Evolutionary conservation across 2,329 filamentous ascomycete species (phyloP), one percentile per base, ranked within the genome.

Genomic region (Lasiodiplodia sp.): DNA sequence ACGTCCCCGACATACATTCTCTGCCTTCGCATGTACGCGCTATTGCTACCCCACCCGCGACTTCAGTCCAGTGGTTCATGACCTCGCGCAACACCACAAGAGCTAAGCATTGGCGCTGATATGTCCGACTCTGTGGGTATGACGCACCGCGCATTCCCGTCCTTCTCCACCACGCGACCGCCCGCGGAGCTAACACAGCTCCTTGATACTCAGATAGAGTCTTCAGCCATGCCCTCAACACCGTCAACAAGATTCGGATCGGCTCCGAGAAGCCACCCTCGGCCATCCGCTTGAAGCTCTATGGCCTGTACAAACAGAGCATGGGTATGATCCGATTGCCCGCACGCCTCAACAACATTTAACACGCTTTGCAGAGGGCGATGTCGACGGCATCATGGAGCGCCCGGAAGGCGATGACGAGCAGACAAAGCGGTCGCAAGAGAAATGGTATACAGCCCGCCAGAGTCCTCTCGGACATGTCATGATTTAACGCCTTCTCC

Each of bases 181-280:
- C 18, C 56, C 23, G 38, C 55, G 8, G 10, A 31, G 23, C 58
- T 52, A 28, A 60, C 56, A 25, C 34, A 18, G 34, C 37, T 7
- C 34, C 40, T 11, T 34, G 6, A 28, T 8, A 21, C 38, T n/a
- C 62, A 98, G 96, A 99, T 84, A 92, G 96, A 82, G 96, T 99
- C 78, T 99, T 99, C 81, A 95, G 96, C 80, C 95, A 99, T 88
- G 96, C 96, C 72, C 91, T 99, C 81, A 97, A 97, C 83, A 98
- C 96, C 28, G 95, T 99, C 76, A 97, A 97, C 82, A 96, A 96
- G 82, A 96, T 99, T 74, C 95, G 96, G 77, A 97, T 94, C 21
- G 95, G 96, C 71, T 93, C 93, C 65, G 90, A 93, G 71, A 91
- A 96, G 71, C 96, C 96, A 56, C 96, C 96, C 58, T 88, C 94